Evolutionary conservation across 2,329 filamentous ascomycete genomes (phyloP).

Genomic region (Aspergillus phoenicis): DNA sequence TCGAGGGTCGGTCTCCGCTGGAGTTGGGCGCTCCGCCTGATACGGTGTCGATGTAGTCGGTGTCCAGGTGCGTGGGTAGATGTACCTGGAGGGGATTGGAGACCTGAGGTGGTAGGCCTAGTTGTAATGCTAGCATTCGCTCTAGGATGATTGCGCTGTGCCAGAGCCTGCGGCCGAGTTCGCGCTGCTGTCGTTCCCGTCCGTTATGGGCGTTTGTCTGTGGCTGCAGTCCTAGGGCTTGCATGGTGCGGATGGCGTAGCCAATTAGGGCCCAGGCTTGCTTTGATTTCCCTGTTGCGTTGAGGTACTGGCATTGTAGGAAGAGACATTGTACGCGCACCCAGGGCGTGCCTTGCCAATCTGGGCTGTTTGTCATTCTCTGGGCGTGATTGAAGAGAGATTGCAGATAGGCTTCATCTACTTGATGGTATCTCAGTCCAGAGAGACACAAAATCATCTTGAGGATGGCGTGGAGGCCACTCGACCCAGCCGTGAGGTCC

Average conservation of each 20-base stretch:
- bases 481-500: conserved; percentile 10
- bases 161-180: conserved; percentile 29
- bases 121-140: conserved; percentile 26
- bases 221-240: conserved; percentile 24
- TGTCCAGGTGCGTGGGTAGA: conserved; percentile 27
- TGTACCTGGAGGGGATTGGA: conserved; percentile 22
- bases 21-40: conserved; percentile 12
- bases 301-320: conserved; percentile 27
- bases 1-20: conserved; percentile 24
- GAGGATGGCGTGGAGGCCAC: conserved; percentile 22
- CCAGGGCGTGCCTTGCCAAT: conserved; percentile 14
- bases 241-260: conserved; percentile 24
- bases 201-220: conserved; percentile 21
- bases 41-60: conserved; percentile 28
- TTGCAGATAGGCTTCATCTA: conserved; percentile 13
- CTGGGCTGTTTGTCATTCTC: conserved; percentile 18
- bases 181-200: conserved; percentile 17
- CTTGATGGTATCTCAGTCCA: conserved; percentile 14
- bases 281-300: conserved; percentile 23
- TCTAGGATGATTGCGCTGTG: conserved; percentile 30
- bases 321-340: conserved; percentile 25
- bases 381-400: conserved; percentile 24
- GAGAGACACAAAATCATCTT: conserved; percentile 26
- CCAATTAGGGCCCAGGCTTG: conserved; percentile 28
- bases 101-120: conserved; percentile 23